Evolutionary conservation across 345 rosid genomes (phyloP).

Genomic region (Pugionium cornutum): DNA sequence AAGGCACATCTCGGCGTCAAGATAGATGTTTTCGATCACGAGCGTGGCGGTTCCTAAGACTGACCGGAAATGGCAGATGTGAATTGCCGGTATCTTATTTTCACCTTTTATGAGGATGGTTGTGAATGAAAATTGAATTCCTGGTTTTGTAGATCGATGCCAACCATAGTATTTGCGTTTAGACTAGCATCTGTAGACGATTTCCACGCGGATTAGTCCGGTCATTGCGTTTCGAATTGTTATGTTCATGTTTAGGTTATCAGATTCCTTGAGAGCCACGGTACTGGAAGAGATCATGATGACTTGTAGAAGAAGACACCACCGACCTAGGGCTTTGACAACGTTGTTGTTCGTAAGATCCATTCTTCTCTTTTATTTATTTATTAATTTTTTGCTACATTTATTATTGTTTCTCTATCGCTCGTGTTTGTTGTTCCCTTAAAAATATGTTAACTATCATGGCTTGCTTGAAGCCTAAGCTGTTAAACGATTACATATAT

Average conservation of each 20-base stretch:
- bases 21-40: conserved; percentile 36
- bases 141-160: conserved; percentile 36
- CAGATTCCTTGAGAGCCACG: conserved; percentile 26
- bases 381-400: background rate
- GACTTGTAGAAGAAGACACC: conserved; percentile 35
- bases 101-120: conserved; percentile 36
- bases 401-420: background rate
- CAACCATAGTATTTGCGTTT: conserved; percentile 41
- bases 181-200: conserved; percentile 37
- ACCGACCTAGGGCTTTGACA: conserved; percentile 17
- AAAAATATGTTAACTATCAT: background rate
- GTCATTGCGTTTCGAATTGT: conserved; percentile 41
- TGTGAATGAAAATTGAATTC: conserved; percentile 27
- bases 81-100: conserved; percentile 33
- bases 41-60: conserved; percentile 36
- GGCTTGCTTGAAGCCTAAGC: conserved; percentile 26
- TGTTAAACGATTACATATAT: conserved; percentile 28
- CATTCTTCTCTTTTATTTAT: conserved; percentile 10
- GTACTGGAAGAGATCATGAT: conserved; percentile 26
- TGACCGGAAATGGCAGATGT: conserved; percentile 35
- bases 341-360: conserved; percentile 19
- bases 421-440: background rate
- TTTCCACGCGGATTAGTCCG: conserved; percentile 24
- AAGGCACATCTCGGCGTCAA: conserved; percentile 39
- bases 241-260: conserved; percentile 39